Evolutionary conservation across 768 basidiomycete species (phyloP).

Genomic region (Coprinopsis sp.): DNA sequence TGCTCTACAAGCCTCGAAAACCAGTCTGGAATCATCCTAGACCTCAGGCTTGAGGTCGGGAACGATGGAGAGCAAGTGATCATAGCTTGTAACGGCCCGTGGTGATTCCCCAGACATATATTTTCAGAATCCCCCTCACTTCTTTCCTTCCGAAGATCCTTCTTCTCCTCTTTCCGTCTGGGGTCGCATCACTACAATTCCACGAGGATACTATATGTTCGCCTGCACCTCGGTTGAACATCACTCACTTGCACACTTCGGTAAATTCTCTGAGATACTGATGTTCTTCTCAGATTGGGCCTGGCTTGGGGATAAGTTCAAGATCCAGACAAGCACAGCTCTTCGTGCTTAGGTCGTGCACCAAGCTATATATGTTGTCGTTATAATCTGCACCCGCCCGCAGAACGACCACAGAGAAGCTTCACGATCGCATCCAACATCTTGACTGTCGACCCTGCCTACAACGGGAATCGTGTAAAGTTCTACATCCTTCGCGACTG

Average conservation of each 20-base stretch:
- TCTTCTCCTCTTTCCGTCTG: slow-evolving; percentile 4
- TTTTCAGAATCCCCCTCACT: background rate
- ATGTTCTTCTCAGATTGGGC: slow-evolving; percentile 27
- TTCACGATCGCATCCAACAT: too few relatives aligned
- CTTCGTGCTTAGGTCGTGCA: slow-evolving; percentile 15
- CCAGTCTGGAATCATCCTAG: slow-evolving; percentile 3
- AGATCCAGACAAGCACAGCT: too few relatives aligned
- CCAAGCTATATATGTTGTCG: slow-evolving; percentile 21
- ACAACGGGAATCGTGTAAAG: too few relatives aligned
- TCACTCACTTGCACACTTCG: slow-evolving; percentile 26
- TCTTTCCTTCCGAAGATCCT: background rate
- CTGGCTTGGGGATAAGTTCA: slow-evolving; percentile 23
- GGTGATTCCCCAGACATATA: background rate
- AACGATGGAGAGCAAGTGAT: background rate
- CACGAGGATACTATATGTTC: slow-evolving; percentile 19
- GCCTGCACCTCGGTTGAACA: slow-evolving; percentile 35
- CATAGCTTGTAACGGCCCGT: slow-evolving; percentile 1
- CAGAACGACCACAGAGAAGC: too few relatives aligned
- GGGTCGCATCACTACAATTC: slow-evolving; percentile 2
- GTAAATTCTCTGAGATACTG: slow-evolving; percentile 36
- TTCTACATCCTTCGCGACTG: slow-evolving; percentile 1
- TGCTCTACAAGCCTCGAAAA: background rate
- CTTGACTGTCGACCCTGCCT: too few relatives aligned
- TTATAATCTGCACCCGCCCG: slow-evolving; percentile 12
- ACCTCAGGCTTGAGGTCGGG: background rate